Evolutionary conservation across 2,329 filamentous ascomycete species (phyloP), one percentile per base, ranked within the genome.

Genomic region (Plectosphaerella plurivora): DNA sequence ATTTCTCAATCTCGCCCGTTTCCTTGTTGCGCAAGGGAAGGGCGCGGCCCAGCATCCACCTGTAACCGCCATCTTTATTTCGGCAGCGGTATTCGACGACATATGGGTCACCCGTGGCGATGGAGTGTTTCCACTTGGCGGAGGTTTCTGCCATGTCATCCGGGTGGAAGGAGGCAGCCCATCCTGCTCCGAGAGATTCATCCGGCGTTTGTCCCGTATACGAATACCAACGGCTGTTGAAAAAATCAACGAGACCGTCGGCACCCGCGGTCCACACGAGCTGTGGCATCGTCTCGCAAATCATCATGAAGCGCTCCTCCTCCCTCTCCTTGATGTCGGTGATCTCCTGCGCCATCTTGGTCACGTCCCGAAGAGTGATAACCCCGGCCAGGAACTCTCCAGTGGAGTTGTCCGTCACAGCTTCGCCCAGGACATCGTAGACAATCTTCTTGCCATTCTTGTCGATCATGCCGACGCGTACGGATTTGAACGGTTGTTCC

Each of bases 1-100:
- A 92, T 63, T 88, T 90, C 53, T 89, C 76, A 47, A 92, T 89
- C 47, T 78, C 72, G 2, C 86, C 87, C 0, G 81, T 81, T 45
- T 85, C 78, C 55, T 78, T 79, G 54, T 89, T 83, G 39, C 76
- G 77, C 60, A 91, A 75, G 0, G 89, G 87, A 14, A 88, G 66
- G 1, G 88, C 89, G 44, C 87, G 78, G 11, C 85, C 88, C 3
- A 93, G 72, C 76, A 91, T 90, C 89, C 89, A 93, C 50, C 87
- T 77, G 82, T 84, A 92, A 52, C 86, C 78, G 1, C 88, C 89
- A 33, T 86, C 78, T 48, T 79, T 79, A 53, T 78, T 83, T 49
- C 72, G 78, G 55, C 84, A 89, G 39, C 89, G 80, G 58, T 91
- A 91, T 61, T 93, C 88, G 1, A 81, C 84, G 39, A 75, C 74